Evolutionary conservation across 2,329 filamentous ascomycete genomes (phyloP).

Genomic region (Colletotrichum viniferum): DNA sequence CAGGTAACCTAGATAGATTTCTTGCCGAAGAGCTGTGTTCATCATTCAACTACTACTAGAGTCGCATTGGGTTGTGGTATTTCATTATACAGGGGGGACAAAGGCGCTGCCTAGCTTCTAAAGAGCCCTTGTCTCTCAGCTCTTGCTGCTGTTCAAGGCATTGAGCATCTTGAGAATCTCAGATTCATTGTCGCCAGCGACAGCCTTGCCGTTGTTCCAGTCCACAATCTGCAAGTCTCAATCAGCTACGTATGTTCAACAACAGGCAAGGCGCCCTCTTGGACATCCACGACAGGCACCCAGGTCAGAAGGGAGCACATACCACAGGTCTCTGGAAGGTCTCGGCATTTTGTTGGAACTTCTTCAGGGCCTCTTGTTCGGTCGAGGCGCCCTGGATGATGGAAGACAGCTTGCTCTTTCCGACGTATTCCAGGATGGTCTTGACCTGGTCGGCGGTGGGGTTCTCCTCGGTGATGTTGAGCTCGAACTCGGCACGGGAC

Average conservation of each 20-base stretch:
- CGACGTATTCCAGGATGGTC: conserved; percentile 85
- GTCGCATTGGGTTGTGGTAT: background rate
- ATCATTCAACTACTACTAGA: conserved; percentile 8
- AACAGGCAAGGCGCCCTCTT: background rate
- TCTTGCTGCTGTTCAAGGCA: conserved; percentile 44
- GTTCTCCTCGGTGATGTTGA: conserved; percentile 79
- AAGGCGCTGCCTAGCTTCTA: background rate
- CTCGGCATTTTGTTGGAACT: conserved; percentile 71
- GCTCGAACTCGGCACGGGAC: conserved; percentile 75
- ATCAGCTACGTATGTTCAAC: background rate
- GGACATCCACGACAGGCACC: background rate
- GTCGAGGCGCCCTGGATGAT: conserved; percentile 77
- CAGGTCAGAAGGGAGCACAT: conserved; percentile 39
- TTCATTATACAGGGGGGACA: conserved; percentile 1
- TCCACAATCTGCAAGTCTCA: conserved; percentile 67
- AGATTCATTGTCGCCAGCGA: conserved; percentile 80
- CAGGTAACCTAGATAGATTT: too few relatives aligned
- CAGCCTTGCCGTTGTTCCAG: conserved; percentile 88
- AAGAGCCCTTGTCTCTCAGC: background rate
- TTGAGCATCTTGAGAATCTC: conserved; percentile 85
- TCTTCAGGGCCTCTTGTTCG: conserved; percentile 78
- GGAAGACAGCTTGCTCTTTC: conserved; percentile 59
- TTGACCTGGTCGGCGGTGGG: conserved; percentile 84
- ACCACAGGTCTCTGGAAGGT: conserved; percentile 80
- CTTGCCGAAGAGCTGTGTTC: background rate